phyloP scores from a whole-genome alignment of 2,329 filamentous ascomycete species.

The Thermothelomyces thermophilus region DNA sequence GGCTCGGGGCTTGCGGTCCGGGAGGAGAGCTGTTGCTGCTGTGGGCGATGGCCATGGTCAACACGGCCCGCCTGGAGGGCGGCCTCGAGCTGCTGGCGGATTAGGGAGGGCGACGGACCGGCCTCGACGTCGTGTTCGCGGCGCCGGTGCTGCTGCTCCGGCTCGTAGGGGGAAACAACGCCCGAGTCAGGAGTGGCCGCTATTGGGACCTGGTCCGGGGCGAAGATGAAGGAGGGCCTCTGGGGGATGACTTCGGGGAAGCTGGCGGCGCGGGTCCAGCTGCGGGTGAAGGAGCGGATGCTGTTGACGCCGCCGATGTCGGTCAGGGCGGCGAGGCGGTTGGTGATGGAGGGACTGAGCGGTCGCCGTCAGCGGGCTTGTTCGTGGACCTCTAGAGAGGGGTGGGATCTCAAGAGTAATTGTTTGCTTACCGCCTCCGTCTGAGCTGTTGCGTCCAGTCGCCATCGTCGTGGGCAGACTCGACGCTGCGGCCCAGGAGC shows the following conservation, averaged over 20 bases:
- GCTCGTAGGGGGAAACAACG: conserved; percentile 34
- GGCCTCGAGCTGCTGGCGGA: conserved; percentile 47
- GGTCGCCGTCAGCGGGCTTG: no score
- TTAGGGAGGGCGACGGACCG: conserved; percentile 35
- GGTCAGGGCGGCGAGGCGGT: conserved; percentile 50
- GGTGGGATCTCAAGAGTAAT: conserved; percentile 19
- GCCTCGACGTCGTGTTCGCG: conserved; percentile 36
- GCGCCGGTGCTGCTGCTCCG: neutral
- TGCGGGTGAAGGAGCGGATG: conserved; percentile 86
- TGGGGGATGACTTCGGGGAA: conserved; percentile 85
- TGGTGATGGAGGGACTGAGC: conserved; percentile 54
- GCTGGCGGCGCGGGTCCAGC: conserved; percentile 82
- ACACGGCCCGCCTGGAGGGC: conserved; percentile 26
- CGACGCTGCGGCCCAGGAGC: conserved; percentile 35
- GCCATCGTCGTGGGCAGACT: conserved; percentile 31
- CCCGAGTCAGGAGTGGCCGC: conserved; percentile 28
- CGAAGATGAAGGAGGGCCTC: conserved; percentile 64
- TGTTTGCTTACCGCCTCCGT: conserved; percentile 34
- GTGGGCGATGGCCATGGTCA: neutral
- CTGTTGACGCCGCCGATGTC: conserved; percentile 89
- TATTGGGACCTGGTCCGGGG: conserved; percentile 45
- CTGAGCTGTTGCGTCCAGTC: conserved; percentile 27
- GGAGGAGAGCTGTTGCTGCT: conserved; percentile 19
- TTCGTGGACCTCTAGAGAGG: no score
- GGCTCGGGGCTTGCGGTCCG: conserved; percentile 27